Conservation (phyloP, 2,329 filamentous ascomycete genomes). For the Amesomyces nigricolor region DNA sequence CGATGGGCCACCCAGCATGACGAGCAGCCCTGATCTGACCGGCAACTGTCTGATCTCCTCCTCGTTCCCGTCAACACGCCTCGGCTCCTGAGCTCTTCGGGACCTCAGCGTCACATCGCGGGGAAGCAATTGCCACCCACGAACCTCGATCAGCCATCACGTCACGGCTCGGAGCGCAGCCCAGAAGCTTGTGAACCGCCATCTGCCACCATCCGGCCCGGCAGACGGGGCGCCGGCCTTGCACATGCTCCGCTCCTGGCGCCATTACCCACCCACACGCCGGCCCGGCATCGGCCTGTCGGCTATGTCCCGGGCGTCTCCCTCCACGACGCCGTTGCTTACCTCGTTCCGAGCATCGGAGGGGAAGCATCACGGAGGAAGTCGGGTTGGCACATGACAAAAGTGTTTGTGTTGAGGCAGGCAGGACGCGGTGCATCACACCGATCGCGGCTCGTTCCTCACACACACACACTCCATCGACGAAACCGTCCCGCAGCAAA, state of each 20-base stretch:
- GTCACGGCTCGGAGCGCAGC: background rate
- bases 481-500: background rate
- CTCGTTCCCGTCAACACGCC: conserved; percentile 19
- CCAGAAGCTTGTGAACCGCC: conserved; percentile 3
- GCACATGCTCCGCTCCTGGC: conserved; percentile 15
- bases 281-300: conserved; percentile 13
- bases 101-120: conserved; percentile 5
- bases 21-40: background rate
- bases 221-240: conserved; percentile 1
- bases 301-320: conserved; percentile 7
- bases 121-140: background rate
- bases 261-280: conserved; percentile 8
- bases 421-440: background rate
- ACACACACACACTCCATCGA: background rate
- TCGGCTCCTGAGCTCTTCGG: conserved; percentile 5
- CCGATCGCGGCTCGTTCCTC: too few relatives aligned
- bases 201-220: background rate
- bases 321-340: background rate
- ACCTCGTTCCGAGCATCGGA: conserved; percentile 14
- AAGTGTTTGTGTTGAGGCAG: background rate
- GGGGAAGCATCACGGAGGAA: conserved; percentile 6
- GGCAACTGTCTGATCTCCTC: conserved; percentile 20
- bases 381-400: conserved; percentile 13
- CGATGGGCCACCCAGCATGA: background rate
- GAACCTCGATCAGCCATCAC: background rate